phyloP scores from a whole-genome alignment of 2,329 filamentous ascomycete genomes.

The Alternaria sp. region DNA sequence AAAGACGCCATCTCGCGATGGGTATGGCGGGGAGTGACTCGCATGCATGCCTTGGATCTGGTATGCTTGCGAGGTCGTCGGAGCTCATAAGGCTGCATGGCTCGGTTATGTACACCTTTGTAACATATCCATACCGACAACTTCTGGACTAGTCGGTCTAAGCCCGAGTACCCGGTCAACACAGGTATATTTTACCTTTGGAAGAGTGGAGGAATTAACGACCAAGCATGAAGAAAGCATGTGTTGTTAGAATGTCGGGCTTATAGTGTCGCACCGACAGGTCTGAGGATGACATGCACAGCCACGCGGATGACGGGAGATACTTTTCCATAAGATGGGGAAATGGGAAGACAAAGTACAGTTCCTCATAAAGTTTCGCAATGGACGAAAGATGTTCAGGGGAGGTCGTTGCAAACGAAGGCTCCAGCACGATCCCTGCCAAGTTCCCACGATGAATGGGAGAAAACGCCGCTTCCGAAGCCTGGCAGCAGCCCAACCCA shows the following conservation, averaged over 20 bases:
- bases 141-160: neutral
- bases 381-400: neutral
- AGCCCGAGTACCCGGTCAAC: conserved; percentile 1
- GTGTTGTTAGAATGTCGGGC: neutral
- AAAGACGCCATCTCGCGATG: neutral
- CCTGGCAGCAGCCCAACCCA: conserved; percentile 25
- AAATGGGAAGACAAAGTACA: neutral
- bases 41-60: neutral
- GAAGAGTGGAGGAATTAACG: neutral
- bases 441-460: conserved; percentile 20
- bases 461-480: conserved; percentile 25
- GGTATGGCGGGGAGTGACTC: neutral
- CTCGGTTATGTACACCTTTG: neutral
- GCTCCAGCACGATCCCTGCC: conserved; percentile 24
- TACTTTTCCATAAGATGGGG: neutral
- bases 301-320: neutral
- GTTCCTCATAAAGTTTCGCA: neutral
- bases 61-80: neutral
- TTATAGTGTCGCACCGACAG: neutral
- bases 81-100: conserved; percentile 1
- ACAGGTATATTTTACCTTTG: neutral
- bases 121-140: neutral
- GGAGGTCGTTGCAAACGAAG: neutral
- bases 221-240: neutral
- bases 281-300: neutral